Evolutionary conservation across 148 eudicot species (phyloP).

Genomic region (Arbutus unedo): DNA sequence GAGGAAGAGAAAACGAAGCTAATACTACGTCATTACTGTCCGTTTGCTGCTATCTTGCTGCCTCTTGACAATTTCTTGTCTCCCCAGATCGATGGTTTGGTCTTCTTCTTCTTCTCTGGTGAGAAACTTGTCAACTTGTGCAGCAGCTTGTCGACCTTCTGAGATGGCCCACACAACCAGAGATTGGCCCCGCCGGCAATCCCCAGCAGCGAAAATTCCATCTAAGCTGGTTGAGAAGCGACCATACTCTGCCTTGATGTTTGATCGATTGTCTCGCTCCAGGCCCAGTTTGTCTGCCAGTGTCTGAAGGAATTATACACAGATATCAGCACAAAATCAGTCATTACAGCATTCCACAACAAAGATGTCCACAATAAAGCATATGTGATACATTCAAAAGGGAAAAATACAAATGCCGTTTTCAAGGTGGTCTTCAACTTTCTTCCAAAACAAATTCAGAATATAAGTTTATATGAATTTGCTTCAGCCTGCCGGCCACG

Average conservation of each 20-base stretch:
- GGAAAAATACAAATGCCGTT: background rate
- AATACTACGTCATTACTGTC: slow-evolving; percentile 26
- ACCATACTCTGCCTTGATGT: slow-evolving; percentile 55
- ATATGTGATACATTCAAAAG: background rate
- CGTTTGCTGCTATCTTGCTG: slow-evolving; percentile 31
- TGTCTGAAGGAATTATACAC: slow-evolving; percentile 29
- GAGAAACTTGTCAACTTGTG: slow-evolving; percentile 78
- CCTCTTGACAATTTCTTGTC: slow-evolving; percentile 25
- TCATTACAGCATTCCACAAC: background rate
- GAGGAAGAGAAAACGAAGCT: slow-evolving; percentile 3
- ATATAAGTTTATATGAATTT: background rate
- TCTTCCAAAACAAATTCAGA: background rate
- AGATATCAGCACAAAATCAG: background rate
- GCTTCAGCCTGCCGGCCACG: background rate
- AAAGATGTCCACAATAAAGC: background rate
- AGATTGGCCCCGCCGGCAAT: slow-evolving; percentile 96
- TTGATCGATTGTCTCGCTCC: slow-evolving; percentile 74
- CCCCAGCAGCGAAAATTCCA: slow-evolving; percentile 93
- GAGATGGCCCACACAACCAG: slow-evolving; percentile 91
- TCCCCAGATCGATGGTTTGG: slow-evolving; percentile 15
- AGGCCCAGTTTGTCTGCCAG: slow-evolving; percentile 79
- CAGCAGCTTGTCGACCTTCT: slow-evolving; percentile 90
- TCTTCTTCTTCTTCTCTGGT: slow-evolving; percentile 50
- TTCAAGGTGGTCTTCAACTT: background rate
- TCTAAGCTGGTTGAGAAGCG: slow-evolving; percentile 64